Conservation (phyloP, 495 filamentous ascomycete genomes). For the Penicillium subrubescens region DNA sequence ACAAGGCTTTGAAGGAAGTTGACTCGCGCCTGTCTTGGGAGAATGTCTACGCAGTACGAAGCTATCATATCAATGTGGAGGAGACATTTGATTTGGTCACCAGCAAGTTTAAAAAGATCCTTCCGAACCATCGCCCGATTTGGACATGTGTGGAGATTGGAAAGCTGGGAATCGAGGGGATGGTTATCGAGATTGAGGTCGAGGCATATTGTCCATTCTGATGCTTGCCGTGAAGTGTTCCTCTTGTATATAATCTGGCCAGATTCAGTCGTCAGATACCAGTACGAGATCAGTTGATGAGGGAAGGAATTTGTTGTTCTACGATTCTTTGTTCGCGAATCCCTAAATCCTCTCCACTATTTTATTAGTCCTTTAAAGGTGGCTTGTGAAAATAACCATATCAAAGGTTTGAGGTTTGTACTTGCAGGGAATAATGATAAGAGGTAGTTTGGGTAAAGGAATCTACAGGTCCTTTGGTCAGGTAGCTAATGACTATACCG, state of each 20-base stretch:
- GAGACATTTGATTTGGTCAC: conserved; percentile 21
- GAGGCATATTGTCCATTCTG: conserved; percentile 16
- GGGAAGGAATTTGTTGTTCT: not conserved
- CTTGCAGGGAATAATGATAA: not conserved
- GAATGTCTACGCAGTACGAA: conserved; percentile 19
- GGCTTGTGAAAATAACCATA: not conserved
- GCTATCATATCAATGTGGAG: conserved; percentile 18
- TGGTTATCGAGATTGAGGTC: conserved; percentile 20
- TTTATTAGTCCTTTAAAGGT: not conserved
- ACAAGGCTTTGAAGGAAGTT: conserved; percentile 14
- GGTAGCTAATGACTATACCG: not conserved
- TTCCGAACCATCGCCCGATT: conserved; percentile 15
- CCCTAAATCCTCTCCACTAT: no score
- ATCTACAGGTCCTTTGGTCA: no score
- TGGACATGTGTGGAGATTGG: conserved; percentile 21
- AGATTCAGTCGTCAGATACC: no score
- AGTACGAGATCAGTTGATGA: not conserved
- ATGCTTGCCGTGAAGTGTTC: not conserved
- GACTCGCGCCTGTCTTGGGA: conserved; percentile 17
- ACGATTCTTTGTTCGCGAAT: not conserved
- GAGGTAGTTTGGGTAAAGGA: no score
- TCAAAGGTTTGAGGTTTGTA: not conserved
- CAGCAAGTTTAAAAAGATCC: conserved; percentile 15
- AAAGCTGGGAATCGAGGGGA: conserved; percentile 20
- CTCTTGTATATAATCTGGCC: not conserved